Evolutionary conservation across 2,329 filamentous ascomycete species (phyloP), one percentile per base, ranked within the genome.

Genomic region (Exophiala sp.): DNA sequence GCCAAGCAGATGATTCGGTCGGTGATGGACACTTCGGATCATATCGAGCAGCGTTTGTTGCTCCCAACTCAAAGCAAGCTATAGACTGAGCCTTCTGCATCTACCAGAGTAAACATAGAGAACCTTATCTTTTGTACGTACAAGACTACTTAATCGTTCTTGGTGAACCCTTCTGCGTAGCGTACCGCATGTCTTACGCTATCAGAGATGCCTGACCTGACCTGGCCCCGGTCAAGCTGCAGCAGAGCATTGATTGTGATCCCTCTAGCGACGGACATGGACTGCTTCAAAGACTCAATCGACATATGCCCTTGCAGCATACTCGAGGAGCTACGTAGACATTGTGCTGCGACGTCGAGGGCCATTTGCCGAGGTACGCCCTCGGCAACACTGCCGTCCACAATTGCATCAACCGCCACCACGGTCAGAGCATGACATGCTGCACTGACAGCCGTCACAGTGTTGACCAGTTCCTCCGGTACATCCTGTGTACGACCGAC

Each of bases 391-490:
- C 71, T 78, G 3, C 76, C 78, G 57, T 80, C 77, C 1, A 77
- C 73, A 40, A 79, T 67, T 1, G 75, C 75, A 59, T 81, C 78
- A 3, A 77, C 65, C 14, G 79, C 68, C 11, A 80, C 39, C 2
- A 46, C 29, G 9, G 50, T 20, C 33, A 62, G 36, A 14, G 59
- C 55, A 57, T 48, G 54, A 21, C 48, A 40, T n/a, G 55, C 38
- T 2, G 54, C 57, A 3, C 79, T 83, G 2, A 85, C 72, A 0
- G 81, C 80, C 0, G 81, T 84, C 35, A 72, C 72, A 1, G 75
- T 80, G 63, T 84, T 79, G 78, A 85, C 82, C 38, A 74, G 69
- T 1, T 69, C 65, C 0, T 80, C 71, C 0, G 79, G 76, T 0
- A 85, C 71, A 16, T 74, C 72, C 4, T 78, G 73, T 2, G 78